Percentiles rank a stretch among this genome's conserved stretches.
Evolutionary conservation across 1,284 basidiomycete genomes (phyloP).

Genomic region (Xanthoconium separans): DNA sequence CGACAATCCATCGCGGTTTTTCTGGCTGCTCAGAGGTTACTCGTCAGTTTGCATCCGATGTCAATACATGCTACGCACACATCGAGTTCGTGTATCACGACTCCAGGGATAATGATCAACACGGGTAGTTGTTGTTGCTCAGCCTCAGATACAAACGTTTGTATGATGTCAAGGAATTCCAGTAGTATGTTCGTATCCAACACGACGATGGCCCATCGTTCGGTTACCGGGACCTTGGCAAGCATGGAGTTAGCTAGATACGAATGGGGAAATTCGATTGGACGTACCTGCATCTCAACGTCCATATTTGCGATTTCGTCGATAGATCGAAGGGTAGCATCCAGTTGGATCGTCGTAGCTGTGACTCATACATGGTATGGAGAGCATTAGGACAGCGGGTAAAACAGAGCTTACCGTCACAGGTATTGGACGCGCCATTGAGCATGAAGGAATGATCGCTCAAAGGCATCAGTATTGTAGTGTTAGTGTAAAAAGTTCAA

Average conservation of each 20-base stretch:
- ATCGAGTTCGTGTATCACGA: conserved; percentile 73
- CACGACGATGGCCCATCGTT: conserved; percentile 49
- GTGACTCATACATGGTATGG: background rate
- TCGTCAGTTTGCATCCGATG: conserved; percentile 3
- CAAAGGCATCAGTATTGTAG: conserved; percentile 3
- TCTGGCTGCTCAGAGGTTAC: conserved; percentile 47
- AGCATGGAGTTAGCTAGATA: background rate
- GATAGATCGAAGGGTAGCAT: conserved; percentile 48
- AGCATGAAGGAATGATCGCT: background rate
- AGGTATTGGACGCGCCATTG: background rate
- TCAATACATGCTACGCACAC: conserved; percentile 41
- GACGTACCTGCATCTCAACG: conserved; percentile 64
- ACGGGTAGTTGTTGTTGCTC: conserved; percentile 50
- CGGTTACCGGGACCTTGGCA: conserved; percentile 39
- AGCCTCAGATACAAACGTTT: conserved; percentile 61
- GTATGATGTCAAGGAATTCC: conserved; percentile 59
- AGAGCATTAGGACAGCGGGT: background rate
- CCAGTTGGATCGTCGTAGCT: conserved; percentile 11
- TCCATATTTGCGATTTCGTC: conserved; percentile 57
- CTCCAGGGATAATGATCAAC: conserved; percentile 64
- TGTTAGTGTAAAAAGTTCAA: background rate
- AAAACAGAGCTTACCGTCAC: conserved; percentile 10
- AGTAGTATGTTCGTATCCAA: conserved; percentile 75
- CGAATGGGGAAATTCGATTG: background rate
- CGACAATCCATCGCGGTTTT: conserved; percentile 55